Evolutionary conservation across 208 protist species (phyloP).

Genomic region (Acanthamoeba triangularis): DNA sequence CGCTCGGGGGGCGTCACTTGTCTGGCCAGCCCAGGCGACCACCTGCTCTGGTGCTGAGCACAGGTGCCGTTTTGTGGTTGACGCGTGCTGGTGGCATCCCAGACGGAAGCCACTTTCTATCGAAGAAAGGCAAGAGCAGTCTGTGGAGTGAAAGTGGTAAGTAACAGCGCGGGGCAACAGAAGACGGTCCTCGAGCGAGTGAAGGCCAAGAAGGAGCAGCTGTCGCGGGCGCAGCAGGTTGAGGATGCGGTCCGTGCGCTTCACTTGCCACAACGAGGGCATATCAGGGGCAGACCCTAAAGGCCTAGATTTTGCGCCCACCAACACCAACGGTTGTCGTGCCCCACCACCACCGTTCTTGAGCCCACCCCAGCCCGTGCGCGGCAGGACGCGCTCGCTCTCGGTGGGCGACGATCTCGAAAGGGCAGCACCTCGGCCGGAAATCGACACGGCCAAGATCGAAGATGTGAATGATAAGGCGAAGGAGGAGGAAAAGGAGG

Average conservation of each 20-base stretch:
- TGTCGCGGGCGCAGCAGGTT: background rate
- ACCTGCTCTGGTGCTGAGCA: too few relatives aligned
- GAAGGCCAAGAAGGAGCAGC: too few relatives aligned
- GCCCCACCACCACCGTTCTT: background rate
- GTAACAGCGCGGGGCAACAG: too few relatives aligned
- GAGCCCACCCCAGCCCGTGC: background rate
- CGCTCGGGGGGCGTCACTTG: too few relatives aligned
- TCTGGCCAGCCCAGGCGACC: too few relatives aligned
- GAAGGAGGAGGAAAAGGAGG: background rate
- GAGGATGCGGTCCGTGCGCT: background rate
- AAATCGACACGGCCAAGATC: background rate
- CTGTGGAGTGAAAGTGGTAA: too few relatives aligned
- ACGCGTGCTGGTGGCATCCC: too few relatives aligned
- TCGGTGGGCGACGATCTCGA: background rate
- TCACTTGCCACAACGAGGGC: background rate
- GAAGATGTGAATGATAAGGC: background rate
- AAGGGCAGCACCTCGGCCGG: background rate
- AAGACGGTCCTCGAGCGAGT: too few relatives aligned
- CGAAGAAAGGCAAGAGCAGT: too few relatives aligned
- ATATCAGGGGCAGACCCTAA: background rate
- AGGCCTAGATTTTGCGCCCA: background rate
- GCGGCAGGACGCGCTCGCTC: background rate
- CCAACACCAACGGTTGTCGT: background rate
- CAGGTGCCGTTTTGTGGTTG: too few relatives aligned
- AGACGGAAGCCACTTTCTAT: too few relatives aligned